phyloP scores from a whole-genome alignment of 768 basidiomycete species.

The Tricholoma hemisulphureum region DNA sequence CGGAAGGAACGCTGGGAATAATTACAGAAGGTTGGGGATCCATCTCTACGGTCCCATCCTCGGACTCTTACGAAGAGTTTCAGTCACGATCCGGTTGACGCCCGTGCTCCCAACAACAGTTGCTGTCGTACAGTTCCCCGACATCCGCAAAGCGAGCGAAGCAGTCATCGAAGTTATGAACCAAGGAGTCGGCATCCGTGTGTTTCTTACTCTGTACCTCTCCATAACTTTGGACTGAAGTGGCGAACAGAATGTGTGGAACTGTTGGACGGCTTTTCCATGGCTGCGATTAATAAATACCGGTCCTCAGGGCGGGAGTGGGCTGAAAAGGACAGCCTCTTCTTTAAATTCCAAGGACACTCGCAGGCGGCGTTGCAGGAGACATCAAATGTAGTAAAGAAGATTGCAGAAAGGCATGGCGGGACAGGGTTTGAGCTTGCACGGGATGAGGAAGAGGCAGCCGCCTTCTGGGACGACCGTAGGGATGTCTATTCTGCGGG shows the following conservation, averaged over 20 bases:
- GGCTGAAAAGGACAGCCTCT: slow-evolving; percentile 66
- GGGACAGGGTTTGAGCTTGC: slow-evolving; percentile 69
- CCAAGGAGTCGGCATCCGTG: slow-evolving; percentile 74
- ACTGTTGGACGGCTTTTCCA: slow-evolving; percentile 70
- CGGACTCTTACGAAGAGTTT: background rate
- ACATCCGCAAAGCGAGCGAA: slow-evolving; percentile 69
- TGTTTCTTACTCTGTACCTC: slow-evolving; percentile 24
- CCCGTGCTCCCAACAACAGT: slow-evolving; percentile 82
- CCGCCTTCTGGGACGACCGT: slow-evolving; percentile 67
- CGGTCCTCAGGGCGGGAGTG: slow-evolving; percentile 55
- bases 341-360: slow-evolving; percentile 86
- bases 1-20: slow-evolving; percentile 78
- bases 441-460: slow-evolving; percentile 59
- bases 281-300: slow-evolving; percentile 57
- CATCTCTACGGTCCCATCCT: background rate
- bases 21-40: slow-evolving; percentile 68
- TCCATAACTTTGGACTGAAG: background rate
- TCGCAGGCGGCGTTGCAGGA: slow-evolving; percentile 58
- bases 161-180: slow-evolving; percentile 74
- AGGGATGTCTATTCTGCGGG: slow-evolving; percentile 63
- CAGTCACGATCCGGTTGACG: slow-evolving; percentile 78
- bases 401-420: slow-evolving; percentile 61
- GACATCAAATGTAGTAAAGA: slow-evolving; percentile 56
- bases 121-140: slow-evolving; percentile 78
- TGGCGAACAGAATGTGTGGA: slow-evolving; percentile 71